These are phyloP conservation scores for Neopestalotiopsis clavispora DNA, from an alignment of 2,329 filamentous ascomycete species.

Conservation along the genomic window DNA sequence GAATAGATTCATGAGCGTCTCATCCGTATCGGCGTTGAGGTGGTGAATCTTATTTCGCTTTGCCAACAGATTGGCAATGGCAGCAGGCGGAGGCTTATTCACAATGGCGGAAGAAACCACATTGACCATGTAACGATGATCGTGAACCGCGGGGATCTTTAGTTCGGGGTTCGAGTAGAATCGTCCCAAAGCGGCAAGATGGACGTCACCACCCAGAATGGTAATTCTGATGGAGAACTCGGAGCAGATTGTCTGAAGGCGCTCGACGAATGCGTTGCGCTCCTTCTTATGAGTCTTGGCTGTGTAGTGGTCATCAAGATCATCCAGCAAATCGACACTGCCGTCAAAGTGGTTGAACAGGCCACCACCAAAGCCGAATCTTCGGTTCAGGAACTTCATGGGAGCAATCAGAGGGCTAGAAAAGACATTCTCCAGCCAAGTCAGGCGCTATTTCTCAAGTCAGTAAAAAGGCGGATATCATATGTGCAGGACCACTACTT, in stretches of 20 bases:
- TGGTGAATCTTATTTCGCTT: slow-evolving; percentile 84
- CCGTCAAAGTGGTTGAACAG: slow-evolving; percentile 96
- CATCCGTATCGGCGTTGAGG: slow-evolving; percentile 76
- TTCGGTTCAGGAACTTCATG: slow-evolving; percentile 86
- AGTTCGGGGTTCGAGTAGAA: slow-evolving; percentile 92
- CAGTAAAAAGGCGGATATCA: slow-evolving; percentile 21
- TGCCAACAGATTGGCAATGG: slow-evolving; percentile 87
- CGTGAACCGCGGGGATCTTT: slow-evolving; percentile 76
- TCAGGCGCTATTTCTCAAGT: slow-evolving; percentile 65
- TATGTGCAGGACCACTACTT: slow-evolving; percentile 35
- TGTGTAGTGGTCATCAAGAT: slow-evolving; percentile 96
- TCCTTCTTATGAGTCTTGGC: slow-evolving; percentile 90
- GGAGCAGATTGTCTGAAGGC: slow-evolving; percentile 81
- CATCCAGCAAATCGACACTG: slow-evolving; percentile 88
- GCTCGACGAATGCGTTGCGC: slow-evolving; percentile 76
- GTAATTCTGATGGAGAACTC: slow-evolving; percentile 90
- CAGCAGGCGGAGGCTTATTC: slow-evolving; percentile 89
- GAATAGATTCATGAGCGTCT: slow-evolving; percentile 93
- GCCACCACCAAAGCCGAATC: slow-evolving; percentile 82
- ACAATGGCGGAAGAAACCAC: slow-evolving; percentile 94
- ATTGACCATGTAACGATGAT: slow-evolving; percentile 95
- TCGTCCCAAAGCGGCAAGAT: slow-evolving; percentile 87
- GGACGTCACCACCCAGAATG: slow-evolving; percentile 92
- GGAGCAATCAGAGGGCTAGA: slow-evolving; percentile 85
- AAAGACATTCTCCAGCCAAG: slow-evolving; percentile 96